Evolutionary conservation across 1,284 basidiomycete genomes (phyloP).

Genomic region (Marasmius tenuissimus): DNA sequence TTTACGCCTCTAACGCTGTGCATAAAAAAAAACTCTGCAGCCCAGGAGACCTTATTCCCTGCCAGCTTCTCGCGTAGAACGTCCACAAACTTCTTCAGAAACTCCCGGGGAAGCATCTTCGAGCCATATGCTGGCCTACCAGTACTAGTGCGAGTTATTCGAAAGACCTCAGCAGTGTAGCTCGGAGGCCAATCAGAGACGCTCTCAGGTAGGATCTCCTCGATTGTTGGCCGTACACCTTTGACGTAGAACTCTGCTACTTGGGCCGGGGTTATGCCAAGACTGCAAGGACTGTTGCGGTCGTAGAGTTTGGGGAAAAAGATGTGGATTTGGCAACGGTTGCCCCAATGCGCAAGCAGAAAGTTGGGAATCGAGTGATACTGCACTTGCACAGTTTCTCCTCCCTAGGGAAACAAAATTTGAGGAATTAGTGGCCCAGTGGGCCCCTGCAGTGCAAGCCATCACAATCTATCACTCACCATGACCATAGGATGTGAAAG

Average conservation of each 20-base stretch:
- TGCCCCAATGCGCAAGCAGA: constrained; percentile 21
- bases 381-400: constrained; percentile 7
- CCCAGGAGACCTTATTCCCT: constrained; percentile 16
- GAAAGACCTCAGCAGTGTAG: constrained; percentile 19
- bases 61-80: constrained; percentile 17
- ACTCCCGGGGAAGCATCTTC: constrained; percentile 14
- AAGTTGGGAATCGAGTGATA: constrained; percentile 27
- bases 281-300: too few species aligned
- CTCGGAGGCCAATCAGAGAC: constrained; percentile 22
- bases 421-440: not conserved
- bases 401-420: constrained; percentile 9
- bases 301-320: constrained; percentile 21
- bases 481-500: not conserved
- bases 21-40: constrained; percentile 19
- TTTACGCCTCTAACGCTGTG: constrained; percentile 27
- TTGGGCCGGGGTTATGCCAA: constrained; percentile 13
- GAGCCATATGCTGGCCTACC: constrained; percentile 14
- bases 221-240: constrained; percentile 22
- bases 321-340: constrained; percentile 18
- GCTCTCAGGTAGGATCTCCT: constrained; percentile 3
- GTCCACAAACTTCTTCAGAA: constrained; percentile 12
- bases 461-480: not conserved
- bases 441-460: not conserved
- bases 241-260: constrained; percentile 20
- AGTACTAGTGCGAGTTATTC: constrained; percentile 15